Conservation (phyloP, 73 alveolate species). For the Urostyla sp. region DNA sequence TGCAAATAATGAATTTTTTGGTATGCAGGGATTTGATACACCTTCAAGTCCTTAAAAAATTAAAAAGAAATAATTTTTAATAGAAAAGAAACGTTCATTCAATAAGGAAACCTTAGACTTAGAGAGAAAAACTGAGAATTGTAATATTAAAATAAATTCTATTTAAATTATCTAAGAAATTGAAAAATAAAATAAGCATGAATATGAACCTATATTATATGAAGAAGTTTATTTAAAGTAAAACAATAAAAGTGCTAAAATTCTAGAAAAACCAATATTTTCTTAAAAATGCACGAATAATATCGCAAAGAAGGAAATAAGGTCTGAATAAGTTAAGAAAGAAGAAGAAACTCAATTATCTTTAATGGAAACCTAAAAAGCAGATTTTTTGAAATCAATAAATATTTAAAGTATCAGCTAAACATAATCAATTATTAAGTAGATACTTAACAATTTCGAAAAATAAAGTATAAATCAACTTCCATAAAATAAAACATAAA, state of each 20-base stretch:
- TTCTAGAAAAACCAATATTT: background rate
- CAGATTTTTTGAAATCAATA: no score
- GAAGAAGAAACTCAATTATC: background rate
- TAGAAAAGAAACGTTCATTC: no score
- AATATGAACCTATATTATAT: constrained; percentile 48
- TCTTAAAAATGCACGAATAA: background rate
- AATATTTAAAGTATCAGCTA: no score
- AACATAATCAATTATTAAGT: constrained; percentile 17
- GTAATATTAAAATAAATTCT: no score
- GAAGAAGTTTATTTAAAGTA: constrained; percentile 29
- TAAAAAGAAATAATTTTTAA: no score
- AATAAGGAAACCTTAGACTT: no score
- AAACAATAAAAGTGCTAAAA: background rate
- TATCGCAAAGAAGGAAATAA: background rate
- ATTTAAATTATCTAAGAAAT: no score
- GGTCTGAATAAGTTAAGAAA: background rate
- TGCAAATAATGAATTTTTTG: no score
- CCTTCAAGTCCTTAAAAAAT: no score
- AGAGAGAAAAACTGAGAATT: no score
- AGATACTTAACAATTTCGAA: constrained; percentile 7
- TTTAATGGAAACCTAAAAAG: background rate
- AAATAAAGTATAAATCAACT: background rate
- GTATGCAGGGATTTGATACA: no score
- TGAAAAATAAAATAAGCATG: constrained; percentile 25
- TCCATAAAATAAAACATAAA: background rate